Conservation (phyloP, 2,329 filamentous ascomycete genomes). For the Coniella vitis region DNA sequence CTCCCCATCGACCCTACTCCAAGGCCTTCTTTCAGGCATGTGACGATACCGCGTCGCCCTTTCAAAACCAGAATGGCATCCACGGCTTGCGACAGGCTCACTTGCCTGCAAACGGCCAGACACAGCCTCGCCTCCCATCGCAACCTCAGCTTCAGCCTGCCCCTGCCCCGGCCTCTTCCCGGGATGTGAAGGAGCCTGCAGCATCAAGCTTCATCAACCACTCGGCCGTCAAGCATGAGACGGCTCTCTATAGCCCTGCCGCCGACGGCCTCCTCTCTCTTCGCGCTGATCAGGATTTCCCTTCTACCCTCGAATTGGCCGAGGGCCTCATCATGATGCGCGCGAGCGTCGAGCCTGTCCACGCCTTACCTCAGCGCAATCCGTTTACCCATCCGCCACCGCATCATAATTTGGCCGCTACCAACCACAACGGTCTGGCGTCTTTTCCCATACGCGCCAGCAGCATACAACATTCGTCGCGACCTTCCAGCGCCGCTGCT, state of each 20-base stretch:
- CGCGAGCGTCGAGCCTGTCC: constrained; percentile 10
- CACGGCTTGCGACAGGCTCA: not conserved
- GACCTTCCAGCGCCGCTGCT: not conserved
- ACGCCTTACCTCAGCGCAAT: constrained; percentile 8
- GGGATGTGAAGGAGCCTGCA: not conserved
- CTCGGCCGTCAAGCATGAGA: not conserved
- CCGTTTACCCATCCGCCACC: constrained; percentile 3
- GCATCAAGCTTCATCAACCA: not conserved
- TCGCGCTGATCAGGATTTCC: not conserved
- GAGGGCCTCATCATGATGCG: constrained; percentile 15
- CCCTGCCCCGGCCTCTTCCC: no score
- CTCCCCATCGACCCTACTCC: constrained; percentile 3
- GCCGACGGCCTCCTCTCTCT: not conserved
- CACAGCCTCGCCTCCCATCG: not conserved
- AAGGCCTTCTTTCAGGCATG: constrained; percentile 12
- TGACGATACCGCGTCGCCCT: constrained; percentile 1
- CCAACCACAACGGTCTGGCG: not conserved
- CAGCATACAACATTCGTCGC: not conserved
- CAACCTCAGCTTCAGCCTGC: not conserved
- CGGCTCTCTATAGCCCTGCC: not conserved
- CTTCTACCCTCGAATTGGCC: constrained; percentile 11
- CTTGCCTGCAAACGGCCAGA: not conserved
- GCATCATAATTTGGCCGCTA: not conserved
- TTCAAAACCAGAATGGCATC: not conserved
- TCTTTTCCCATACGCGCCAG: not conserved